phyloP scores from a whole-genome alignment of 2,329 filamentous ascomycete genomes.

The Hypoxylon sp. region DNA sequence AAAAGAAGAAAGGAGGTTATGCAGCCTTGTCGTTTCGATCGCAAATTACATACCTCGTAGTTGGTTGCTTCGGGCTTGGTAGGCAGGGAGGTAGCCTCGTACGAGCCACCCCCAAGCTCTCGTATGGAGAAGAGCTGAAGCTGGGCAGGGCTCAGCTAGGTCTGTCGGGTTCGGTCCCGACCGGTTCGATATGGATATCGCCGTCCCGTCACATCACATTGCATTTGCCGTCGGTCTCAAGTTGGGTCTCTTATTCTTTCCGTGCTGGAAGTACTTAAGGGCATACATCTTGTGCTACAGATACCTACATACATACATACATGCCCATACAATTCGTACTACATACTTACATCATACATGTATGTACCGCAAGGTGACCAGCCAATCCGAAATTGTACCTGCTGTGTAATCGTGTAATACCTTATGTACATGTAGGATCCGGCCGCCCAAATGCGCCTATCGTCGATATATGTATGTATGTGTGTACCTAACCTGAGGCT shows the following conservation, averaged over 20 bases:
- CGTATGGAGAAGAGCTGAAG: neutral
- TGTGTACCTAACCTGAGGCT: neutral
- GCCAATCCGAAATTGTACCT: neutral
- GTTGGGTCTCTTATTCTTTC: neutral
- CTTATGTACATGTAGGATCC: neutral
- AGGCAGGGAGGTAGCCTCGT: neutral
- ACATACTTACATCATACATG: neutral
- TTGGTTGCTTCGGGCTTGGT: too few relatives aligned
- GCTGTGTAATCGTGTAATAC: neutral
- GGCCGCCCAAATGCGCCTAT: too few relatives aligned
- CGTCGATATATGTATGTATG: too few relatives aligned
- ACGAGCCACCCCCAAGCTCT: neutral
- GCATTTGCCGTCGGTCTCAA: neutral
- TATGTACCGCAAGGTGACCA: neutral
- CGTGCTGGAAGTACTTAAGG: too few relatives aligned
- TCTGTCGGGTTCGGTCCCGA: neutral
- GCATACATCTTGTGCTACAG: neutral
- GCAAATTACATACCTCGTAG: conserved; percentile 1
- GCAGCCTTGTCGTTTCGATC: conserved; percentile 5
- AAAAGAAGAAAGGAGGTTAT: neutral
- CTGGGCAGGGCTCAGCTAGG: neutral
- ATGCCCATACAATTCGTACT: neutral
- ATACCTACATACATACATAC: neutral
- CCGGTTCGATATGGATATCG: neutral
- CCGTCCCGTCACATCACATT: neutral